These are phyloP conservation scores for Fonsecaea erecta DNA, from an alignment of 2,329 filamentous ascomycete species.

Conservation along the genomic window DNA sequence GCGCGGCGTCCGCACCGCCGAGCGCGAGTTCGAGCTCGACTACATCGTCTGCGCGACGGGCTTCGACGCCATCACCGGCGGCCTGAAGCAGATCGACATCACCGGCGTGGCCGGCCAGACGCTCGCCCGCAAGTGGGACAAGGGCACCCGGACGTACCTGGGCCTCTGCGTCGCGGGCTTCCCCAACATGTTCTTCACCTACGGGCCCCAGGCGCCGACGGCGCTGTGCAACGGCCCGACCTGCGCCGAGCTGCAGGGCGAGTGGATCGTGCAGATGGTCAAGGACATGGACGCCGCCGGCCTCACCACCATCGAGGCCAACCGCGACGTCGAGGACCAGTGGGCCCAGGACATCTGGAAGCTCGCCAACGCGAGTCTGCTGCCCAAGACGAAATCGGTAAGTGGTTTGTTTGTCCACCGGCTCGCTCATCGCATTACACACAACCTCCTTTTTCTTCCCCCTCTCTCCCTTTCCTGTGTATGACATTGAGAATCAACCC, in stretches of 20 bases:
- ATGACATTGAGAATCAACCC: too few species aligned
- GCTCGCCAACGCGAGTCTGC: slow-evolving; percentile 50
- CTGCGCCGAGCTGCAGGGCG: slow-evolving; percentile 61
- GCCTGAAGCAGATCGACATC: slow-evolving; percentile 49
- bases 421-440: slow-evolving; percentile 33
- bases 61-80: slow-evolving; percentile 50
- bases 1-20: slow-evolving; percentile 48
- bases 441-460: slow-evolving; percentile 41
- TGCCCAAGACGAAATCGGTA: slow-evolving; percentile 50
- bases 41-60: slow-evolving; percentile 50
- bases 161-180: slow-evolving; percentile 49
- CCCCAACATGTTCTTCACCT: slow-evolving; percentile 57
- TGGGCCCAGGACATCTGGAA: slow-evolving; percentile 58
- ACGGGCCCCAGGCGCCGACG: slow-evolving; percentile 62
- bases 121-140: slow-evolving; percentile 38
- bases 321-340: slow-evolving; percentile 49
- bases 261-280: slow-evolving; percentile 58
- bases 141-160: slow-evolving; percentile 46
- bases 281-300: slow-evolving; percentile 55
- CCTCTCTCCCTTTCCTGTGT: too few species aligned
- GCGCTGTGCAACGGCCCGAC: slow-evolving; percentile 62
- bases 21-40: slow-evolving; percentile 48
- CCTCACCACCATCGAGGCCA: slow-evolving; percentile 59
- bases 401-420: too few species aligned
- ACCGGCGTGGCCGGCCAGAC: slow-evolving; percentile 41